phyloP scores from a whole-genome alignment of 2,329 filamentous ascomycete genomes.

The Ophiosphaerella narmari region DNA sequence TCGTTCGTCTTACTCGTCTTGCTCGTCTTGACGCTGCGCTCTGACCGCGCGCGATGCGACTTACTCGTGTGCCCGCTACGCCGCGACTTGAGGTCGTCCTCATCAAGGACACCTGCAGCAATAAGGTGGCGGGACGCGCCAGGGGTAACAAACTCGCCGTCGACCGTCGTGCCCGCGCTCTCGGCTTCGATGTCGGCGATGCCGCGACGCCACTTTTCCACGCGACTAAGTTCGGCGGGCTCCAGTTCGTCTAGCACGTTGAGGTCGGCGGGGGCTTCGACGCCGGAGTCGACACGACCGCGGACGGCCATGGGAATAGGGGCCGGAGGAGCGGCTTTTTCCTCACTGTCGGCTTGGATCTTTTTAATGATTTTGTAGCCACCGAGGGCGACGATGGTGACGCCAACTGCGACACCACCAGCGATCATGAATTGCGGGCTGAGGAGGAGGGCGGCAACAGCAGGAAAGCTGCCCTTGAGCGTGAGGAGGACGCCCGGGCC shows the following conservation, averaged over 20 bases:
- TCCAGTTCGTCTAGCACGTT: conserved; percentile 61
- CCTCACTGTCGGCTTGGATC: conserved; percentile 60
- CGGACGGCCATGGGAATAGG: conserved; percentile 21
- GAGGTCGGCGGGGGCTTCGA: conserved; percentile 25
- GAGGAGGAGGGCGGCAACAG: conserved; percentile 82
- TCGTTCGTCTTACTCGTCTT: conserved; percentile 30
- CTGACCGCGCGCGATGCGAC: conserved; percentile 35
- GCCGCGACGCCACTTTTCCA: conserved; percentile 67
- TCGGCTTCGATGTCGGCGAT: conserved; percentile 62
- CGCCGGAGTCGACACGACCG: conserved; percentile 12
- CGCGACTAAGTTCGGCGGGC: conserved; percentile 60
- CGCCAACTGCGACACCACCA: conserved; percentile 82
- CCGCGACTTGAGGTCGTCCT: conserved; percentile 52
- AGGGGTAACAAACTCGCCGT: conserved; percentile 69
- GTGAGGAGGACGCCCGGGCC: conserved; percentile 76
- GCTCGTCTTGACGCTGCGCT: conserved; percentile 30
- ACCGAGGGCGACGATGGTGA: conserved; percentile 94
- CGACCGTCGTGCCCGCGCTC: conserved; percentile 64
- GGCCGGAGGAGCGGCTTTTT: conserved; percentile 25
- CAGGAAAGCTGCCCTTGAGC: conserved; percentile 80
- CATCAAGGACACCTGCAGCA: conserved; percentile 52
- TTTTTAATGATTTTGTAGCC: conserved; percentile 97
- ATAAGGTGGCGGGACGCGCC: conserved; percentile 54
- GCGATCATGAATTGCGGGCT: conserved; percentile 95
- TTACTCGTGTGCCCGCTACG: conserved; percentile 31